Base-by-base conservation (phyloP, 2,329 filamentous ascomycete genomes). In the Colletotrichum karsti region DNA sequence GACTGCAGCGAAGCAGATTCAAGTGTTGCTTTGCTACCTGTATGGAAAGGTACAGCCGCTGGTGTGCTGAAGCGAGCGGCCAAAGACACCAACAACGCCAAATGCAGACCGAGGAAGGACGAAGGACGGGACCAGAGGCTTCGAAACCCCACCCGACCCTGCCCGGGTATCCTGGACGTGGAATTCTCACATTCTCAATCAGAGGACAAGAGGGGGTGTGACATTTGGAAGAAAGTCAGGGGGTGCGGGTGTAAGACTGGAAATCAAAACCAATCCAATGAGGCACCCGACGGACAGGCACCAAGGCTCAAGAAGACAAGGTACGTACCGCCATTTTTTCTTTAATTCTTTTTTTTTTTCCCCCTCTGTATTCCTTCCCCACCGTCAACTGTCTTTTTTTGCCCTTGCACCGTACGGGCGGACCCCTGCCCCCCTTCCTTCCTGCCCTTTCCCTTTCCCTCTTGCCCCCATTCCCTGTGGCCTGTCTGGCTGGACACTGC, bases 271-370 rank as follows among this genome's bases (percentile, higher is more conserved):
- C 37, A 67, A 67, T 65, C 3, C 37, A 67, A 67, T 65, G 53
- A 69, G 71, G 77, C 57, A 68, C 62, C 70, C 66, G 71, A 70
- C 74, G 28, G 37, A 54, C n/a, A 42, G 62, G 55, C 62, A 62
- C 58, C 8, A 20, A n/a, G n/a, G n/a, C n/a, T n/a, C n/a, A n/a
- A 13, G 7, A 13, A 50, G 51, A 41, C 42, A 41, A 13, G 58
- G 20, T 55, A 35, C 37, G 37, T 54, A 44, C 48, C 44, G 4
- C 12, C n/a, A 22, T 12, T 22, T 46, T 46, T 30, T 10, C 4
- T 35, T 35, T 35, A 35, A 13, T 54, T 22, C 7, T 26, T 39
- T 37, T 30, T 37, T 39, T 22, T 9, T 15, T 26, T 26, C 7
- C 20, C 30, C n/a, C 13, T 54, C 48, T n/a, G 30, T 20, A 10